Evolutionary conservation across 2,329 filamentous ascomycete genomes (phyloP).

Genomic region (Tolypocladium capitatum): DNA sequence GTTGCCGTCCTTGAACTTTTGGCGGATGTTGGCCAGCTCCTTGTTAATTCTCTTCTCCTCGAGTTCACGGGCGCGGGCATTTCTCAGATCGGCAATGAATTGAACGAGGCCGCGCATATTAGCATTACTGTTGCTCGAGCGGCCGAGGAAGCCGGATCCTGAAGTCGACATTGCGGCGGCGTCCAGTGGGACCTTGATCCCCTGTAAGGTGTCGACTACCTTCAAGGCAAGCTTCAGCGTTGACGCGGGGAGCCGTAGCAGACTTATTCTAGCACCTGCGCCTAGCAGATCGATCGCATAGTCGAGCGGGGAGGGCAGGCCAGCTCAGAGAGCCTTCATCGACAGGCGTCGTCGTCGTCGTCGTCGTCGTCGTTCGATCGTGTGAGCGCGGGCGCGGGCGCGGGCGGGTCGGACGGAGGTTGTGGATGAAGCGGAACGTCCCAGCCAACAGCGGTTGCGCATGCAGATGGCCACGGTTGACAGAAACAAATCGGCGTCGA

Average conservation of each 20-base stretch:
- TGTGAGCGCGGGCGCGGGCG: background rate
- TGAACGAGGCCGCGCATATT: conserved; percentile 81
- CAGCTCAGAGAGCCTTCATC: conserved; percentile 15
- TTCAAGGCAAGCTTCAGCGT: background rate
- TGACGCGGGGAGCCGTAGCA: background rate
- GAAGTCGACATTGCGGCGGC: conserved; percentile 37
- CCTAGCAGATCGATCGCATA: conserved; percentile 19
- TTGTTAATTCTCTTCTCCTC: conserved; percentile 99
- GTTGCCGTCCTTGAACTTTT: conserved; percentile 95
- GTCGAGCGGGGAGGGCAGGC: conserved; percentile 11
- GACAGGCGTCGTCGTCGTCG: conserved; percentile 3
- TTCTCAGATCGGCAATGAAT: conserved; percentile 93
- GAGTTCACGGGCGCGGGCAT: conserved; percentile 84
- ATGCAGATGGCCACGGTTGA: background rate
- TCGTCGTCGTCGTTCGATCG: background rate
- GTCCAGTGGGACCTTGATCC: background rate
- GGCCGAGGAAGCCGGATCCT: conserved; percentile 50
- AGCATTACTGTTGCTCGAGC: conserved; percentile 49
- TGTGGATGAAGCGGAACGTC: background rate
- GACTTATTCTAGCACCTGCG: conserved; percentile 6
- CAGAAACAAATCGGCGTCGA: background rate
- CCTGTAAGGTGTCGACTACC: background rate
- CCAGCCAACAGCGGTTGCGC: background rate
- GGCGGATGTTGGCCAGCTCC: conserved; percentile 92
- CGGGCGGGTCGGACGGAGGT: background rate